Percentiles rank a stretch among this genome's conserved stretches.
Conservation (phyloP, 495 filamentous ascomycete species). For the Lepidopterella palustris region DNA sequence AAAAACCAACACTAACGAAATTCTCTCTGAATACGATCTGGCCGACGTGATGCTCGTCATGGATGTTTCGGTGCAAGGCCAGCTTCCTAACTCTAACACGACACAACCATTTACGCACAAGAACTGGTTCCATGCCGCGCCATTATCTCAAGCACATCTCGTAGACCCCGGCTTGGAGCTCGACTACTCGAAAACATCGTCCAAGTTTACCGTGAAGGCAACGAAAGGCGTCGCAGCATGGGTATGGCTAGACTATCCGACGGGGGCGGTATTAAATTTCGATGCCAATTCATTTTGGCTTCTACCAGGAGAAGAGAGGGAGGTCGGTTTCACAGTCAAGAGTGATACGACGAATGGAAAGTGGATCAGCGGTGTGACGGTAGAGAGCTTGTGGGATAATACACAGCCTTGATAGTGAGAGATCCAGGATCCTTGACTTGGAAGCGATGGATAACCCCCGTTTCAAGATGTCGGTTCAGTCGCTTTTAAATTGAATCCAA, state of each 20-base stretch:
- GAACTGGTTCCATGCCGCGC: conserved; percentile 50
- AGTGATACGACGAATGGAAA: conserved; percentile 41
- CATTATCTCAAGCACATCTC: conserved; percentile 47
- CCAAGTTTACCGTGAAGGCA: conserved; percentile 52
- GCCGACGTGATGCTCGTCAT: conserved; percentile 50
- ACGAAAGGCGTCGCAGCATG: conserved; percentile 54
- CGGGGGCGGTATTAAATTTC: conserved; percentile 53
- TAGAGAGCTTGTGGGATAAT: conserved; percentile 61
- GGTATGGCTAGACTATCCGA: conserved; percentile 60
- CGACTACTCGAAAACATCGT: conserved; percentile 34
- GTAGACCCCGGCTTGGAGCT: conserved; percentile 51
- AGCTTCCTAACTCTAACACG: conserved; percentile 46
- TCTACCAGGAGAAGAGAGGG: conserved; percentile 46
- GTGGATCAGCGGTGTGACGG: conserved; percentile 52
- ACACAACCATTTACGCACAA: conserved; percentile 49
- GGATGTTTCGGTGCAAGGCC: conserved; percentile 48
- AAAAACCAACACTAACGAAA: conserved; percentile 36
- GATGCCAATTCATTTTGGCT: conserved; percentile 56
- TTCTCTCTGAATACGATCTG: conserved; percentile 34
- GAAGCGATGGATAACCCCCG: too few species aligned
- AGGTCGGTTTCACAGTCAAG: conserved; percentile 46
- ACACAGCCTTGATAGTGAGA: conserved; percentile 39
- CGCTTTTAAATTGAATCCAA: too few species aligned
- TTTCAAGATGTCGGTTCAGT: too few species aligned
- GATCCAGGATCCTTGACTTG: too few species aligned